Evolutionary conservation across 2,329 filamentous ascomycete species (phyloP).

Genomic region (Penicillium frequentans): DNA sequence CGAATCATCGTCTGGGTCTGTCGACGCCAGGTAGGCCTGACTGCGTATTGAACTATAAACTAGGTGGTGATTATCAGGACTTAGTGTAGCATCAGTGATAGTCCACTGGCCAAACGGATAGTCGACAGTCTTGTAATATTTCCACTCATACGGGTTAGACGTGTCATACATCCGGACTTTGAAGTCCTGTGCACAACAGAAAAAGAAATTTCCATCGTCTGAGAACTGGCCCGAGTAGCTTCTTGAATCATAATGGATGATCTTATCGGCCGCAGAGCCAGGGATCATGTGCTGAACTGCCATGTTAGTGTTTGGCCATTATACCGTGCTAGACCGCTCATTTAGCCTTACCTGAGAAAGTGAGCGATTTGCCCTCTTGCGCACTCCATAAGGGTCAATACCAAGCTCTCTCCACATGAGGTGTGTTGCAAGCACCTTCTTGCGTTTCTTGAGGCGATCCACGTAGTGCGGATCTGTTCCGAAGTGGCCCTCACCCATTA

Average conservation of each 20-base stretch:
- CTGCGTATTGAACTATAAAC: conserved; percentile 89
- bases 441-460: conserved; percentile 55
- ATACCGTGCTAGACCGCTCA: neutral
- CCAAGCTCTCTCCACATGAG: conserved; percentile 83
- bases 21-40: conserved; percentile 80
- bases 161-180: conserved; percentile 97
- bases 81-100: conserved; percentile 87
- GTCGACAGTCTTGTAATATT: conserved; percentile 85
- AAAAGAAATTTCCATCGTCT: conserved; percentile 97
- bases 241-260: conserved; percentile 80
- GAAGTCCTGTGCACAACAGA: conserved; percentile 87
- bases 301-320: neutral
- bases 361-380: conserved; percentile 63
- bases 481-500: conserved; percentile 83
- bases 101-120: conserved; percentile 94
- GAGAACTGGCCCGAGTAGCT: conserved; percentile 97
- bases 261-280: conserved; percentile 73
- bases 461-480: conserved; percentile 64
- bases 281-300: conserved; percentile 69
- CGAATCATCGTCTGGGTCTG: conserved; percentile 76
- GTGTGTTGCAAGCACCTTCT: conserved; percentile 62
- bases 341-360: conserved; percentile 62
- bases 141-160: conserved; percentile 91
- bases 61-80: conserved; percentile 86
- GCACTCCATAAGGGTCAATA: conserved; percentile 58